Evolutionary conservation across 2,329 filamentous ascomycete genomes (phyloP), one percentile per base, ranked within the genome.

Genomic region (Neonectria faginata): DNA sequence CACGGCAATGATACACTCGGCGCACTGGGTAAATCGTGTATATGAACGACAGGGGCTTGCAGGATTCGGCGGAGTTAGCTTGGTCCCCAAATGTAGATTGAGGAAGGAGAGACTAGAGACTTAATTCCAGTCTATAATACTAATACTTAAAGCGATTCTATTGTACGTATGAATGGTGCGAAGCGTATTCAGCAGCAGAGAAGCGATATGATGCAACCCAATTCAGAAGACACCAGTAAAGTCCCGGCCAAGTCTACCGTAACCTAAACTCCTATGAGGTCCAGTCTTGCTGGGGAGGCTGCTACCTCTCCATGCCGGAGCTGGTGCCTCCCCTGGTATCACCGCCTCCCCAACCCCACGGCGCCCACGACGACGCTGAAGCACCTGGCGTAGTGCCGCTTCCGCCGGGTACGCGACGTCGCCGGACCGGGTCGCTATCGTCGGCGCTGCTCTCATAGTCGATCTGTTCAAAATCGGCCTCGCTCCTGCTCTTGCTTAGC

Each of bases 381-480:
- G 79, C 79, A n/a, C 77, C 76, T 29, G 70, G 63, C 56, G 66
- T 67, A 22, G 70, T 61, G 50, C 67, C 64, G 39, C 71, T 53
- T 18, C 68, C 70, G 41, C 68, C 67, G 20, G 67, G 59, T 22
- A 71, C 67, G 27, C 78, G 67, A 55, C 77, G 78, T 66, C 75
- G 75, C 59, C 78, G 75, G 27, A 80, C 73, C 18, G 72, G 73
- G 10, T 72, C 82, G 33, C 81, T 83, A 50, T 87, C 86, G 74
- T 88, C 89, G 27, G 81, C 82, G 10, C 85, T 85, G 73, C 89
- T 91, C 75, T 94, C 91, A 36, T 90, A 89, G 67, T 96, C 92
- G 70, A 97, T 92, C 77, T 93, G 92, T 75, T 97, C 94, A 75
- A 97, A 97, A 72, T 97, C 95, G 20, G 87, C 88, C 76, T 97